These are phyloP conservation scores for Sarocladium brachiariae DNA, from an alignment of 2,329 filamentous ascomycete species.

Conservation along the genomic window DNA sequence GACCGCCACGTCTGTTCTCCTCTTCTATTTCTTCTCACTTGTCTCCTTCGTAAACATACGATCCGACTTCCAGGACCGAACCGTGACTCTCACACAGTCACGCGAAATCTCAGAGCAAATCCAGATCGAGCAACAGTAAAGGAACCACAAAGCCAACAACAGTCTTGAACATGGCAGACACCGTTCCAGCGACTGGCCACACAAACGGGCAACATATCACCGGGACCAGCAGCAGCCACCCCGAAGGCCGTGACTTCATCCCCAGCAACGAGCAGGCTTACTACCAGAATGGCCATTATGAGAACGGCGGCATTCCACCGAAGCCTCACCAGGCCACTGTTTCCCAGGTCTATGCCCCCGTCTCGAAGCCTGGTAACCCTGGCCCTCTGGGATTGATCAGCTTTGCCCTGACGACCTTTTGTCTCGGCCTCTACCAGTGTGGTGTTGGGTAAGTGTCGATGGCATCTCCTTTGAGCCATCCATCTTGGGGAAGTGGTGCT, in stretches of 20 bases:
- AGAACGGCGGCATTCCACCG: background rate
- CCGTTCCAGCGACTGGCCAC: background rate
- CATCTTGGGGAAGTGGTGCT: background rate
- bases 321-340: constrained; percentile 25
- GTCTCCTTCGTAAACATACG: background rate
- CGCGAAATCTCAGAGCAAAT: too few relatives aligned
- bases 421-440: constrained; percentile 42
- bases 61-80: too few relatives aligned
- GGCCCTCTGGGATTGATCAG: constrained; percentile 53
- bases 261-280: background rate
- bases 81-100: too few relatives aligned
- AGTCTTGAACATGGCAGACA: background rate
- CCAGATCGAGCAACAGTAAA: background rate
- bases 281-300: constrained; percentile 2
- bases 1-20: background rate
- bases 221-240: background rate
- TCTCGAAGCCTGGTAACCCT: constrained; percentile 49
- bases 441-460: constrained; percentile 40
- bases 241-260: background rate
- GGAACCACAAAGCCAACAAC: background rate
- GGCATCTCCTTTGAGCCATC: background rate
- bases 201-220: background rate
- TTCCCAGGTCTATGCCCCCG: constrained; percentile 28
- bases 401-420: constrained; percentile 61
- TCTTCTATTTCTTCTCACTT: background rate